Evolutionary conservation across 345 rosid species (phyloP).

Genomic region (Populus euphratica): DNA sequence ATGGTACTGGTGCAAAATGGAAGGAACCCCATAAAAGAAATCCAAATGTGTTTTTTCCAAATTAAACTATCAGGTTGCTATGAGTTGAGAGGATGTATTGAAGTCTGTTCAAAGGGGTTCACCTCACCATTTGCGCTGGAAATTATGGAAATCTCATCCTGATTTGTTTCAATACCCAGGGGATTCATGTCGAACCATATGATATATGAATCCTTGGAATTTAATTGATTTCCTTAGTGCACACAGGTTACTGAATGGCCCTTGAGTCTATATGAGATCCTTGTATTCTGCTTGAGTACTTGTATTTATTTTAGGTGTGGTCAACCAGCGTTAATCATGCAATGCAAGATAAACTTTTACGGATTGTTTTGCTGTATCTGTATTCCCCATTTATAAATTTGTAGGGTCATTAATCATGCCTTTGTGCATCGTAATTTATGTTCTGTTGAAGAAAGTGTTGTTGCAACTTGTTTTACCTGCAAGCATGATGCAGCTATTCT

Average conservation of each 20-base stretch:
- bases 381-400: constrained; percentile 8
- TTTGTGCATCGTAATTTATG: not conserved
- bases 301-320: not conserved
- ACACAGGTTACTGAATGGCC: not conserved
- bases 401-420: constrained; percentile 1
- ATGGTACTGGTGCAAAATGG: constrained; percentile 60
- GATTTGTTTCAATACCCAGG: not conserved
- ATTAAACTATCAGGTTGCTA: constrained; percentile 33
- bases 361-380: constrained; percentile 10
- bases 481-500: too few relatives aligned
- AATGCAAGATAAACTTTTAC: constrained; percentile 8
- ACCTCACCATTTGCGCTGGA: not conserved
- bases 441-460: constrained; percentile 1
- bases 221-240: not conserved
- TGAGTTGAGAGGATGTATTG: constrained; percentile 18
- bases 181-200: not conserved
- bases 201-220: not conserved
- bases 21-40: constrained; percentile 56
- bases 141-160: not conserved
- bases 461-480: not conserved
- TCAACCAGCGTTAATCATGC: not conserved
- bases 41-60: constrained; percentile 49
- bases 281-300: constrained; percentile 1
- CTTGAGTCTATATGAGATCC: not conserved
- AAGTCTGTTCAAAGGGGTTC: not conserved